phyloP scores from a whole-genome alignment of 768 basidiomycete genomes.

The Glaciozyma antarctica region DNA sequence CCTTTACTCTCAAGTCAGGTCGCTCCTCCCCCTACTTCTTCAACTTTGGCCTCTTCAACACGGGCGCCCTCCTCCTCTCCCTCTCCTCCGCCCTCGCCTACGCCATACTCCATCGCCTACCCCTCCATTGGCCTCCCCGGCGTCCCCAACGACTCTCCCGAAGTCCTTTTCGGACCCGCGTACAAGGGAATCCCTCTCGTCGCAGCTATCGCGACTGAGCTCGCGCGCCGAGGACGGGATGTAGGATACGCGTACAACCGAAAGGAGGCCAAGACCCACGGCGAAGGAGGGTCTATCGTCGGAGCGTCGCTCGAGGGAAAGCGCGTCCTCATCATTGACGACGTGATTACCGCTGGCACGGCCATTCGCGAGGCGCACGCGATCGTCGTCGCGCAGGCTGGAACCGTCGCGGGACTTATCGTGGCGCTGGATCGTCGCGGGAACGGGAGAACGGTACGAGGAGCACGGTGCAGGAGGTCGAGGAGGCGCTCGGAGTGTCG shows the following conservation, averaged over 20 bases:
- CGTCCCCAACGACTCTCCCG: constrained; percentile 43
- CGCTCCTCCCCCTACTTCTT: constrained; percentile 93
- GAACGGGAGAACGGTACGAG: constrained; percentile 64
- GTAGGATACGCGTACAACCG: constrained; percentile 86
- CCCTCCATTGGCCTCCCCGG: constrained; percentile 19
- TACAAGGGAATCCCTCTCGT: constrained; percentile 97
- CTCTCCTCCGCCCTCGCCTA: constrained; percentile 74
- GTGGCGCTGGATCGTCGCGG: constrained; percentile 76
- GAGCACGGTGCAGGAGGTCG: constrained; percentile 75
- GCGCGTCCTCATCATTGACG: constrained; percentile 80
- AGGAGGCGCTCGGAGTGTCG: constrained; percentile 57
- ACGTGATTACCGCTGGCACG: constrained; percentile 86
- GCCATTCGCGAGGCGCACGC: constrained; percentile 77
- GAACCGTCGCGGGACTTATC: constrained; percentile 69
- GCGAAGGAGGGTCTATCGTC: constrained; percentile 85
- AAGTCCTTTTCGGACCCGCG: constrained; percentile 89
- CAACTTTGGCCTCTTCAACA: constrained; percentile 81
- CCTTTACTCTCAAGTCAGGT: constrained; percentile 89
- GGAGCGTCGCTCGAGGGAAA: constrained; percentile 73
- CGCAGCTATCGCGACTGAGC: constrained; percentile 65
- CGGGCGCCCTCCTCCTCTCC: constrained; percentile 66
- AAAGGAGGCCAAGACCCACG: constrained; percentile 92
- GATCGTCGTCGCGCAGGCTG: constrained; percentile 61
- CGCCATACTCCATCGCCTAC: constrained; percentile 55
- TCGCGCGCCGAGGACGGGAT: constrained; percentile 54